Conservation (phyloP, 768 basidiomycete species). For the Suillus decipiens region DNA sequence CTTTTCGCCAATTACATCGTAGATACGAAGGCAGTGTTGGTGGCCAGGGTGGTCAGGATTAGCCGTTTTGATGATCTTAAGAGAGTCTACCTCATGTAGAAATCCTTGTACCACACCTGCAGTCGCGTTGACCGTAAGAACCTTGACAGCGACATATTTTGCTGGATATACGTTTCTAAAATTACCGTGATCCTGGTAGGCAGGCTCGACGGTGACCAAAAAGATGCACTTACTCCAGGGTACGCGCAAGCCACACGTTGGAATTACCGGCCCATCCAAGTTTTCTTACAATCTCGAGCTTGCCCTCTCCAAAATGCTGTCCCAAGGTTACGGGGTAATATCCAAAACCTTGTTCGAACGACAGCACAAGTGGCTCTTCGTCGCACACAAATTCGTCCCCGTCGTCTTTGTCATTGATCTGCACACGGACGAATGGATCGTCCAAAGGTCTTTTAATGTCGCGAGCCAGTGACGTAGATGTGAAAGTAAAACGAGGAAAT, state of each 20-base stretch:
- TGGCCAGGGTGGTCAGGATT: conserved; percentile 14
- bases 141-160: conserved; percentile 2
- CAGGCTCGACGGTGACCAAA: neutral
- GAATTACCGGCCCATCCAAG: conserved; percentile 6
- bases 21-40: conserved; percentile 14
- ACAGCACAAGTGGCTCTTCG: neutral
- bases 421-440: neutral
- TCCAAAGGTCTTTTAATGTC: neutral
- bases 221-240: neutral
- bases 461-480: neutral
- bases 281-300: neutral
- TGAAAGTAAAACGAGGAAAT: neutral
- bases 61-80: conserved; percentile 4
- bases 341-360: neutral
- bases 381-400: neutral
- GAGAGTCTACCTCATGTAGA: neutral
- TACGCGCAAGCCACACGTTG: conserved; percentile 8
- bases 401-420: neutral
- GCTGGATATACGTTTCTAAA: neutral
- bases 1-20: conserved; percentile 7
- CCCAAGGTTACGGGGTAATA: neutral
- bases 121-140: neutral
- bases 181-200: neutral
- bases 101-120: neutral
- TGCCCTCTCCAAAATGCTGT: neutral